These are phyloP conservation scores for Circinella umbellata DNA, from an alignment of 371 early-diverging fungal genomes.

Conservation along the genomic window DNA sequence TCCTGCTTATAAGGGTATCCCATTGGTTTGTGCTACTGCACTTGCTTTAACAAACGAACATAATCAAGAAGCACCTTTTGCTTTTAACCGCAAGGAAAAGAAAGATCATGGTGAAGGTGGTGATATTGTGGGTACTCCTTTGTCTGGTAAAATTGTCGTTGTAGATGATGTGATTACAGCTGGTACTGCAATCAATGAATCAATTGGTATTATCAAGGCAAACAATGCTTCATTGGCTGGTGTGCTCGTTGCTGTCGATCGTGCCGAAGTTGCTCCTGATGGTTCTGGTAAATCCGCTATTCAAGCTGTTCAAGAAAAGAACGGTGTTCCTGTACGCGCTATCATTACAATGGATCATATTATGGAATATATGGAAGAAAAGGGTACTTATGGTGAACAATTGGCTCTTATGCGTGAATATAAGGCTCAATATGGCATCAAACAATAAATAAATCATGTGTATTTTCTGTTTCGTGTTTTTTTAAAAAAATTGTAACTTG, in stretches of 20 bases:
- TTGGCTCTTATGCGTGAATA: conserved; percentile 72
- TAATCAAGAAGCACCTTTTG: conserved; percentile 75
- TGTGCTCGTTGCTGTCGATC: conserved; percentile 92
- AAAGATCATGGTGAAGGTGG: conserved; percentile 99
- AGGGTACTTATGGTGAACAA: conserved; percentile 71
- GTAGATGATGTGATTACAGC: conserved; percentile 99
- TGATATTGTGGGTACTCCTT: conserved; percentile 85
- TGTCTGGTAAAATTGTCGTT: conserved; percentile 81
- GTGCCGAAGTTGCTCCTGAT: conserved; percentile 80
- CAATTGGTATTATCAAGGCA: conserved; percentile 76
- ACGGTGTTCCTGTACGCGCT: conserved; percentile 78
- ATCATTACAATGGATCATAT: conserved; percentile 90
- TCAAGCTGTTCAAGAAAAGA: conserved; percentile 88
- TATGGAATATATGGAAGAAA: conserved; percentile 86
- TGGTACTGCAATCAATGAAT: conserved; percentile 96
- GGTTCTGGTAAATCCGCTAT: conserved; percentile 88
- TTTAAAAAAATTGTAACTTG: no score
- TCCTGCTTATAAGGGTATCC: conserved; percentile 98
- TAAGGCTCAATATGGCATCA: conserved; percentile 74
- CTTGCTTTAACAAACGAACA: conserved; percentile 70
- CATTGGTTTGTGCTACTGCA: conserved; percentile 86
- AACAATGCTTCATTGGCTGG: conserved; percentile 72
- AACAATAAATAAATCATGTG: conserved; percentile 25
- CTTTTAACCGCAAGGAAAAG: conserved; percentile 97
- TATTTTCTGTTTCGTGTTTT: no score